Conservation (phyloP, 208 protist species). For the Herpetomonas tarakana region DNA sequence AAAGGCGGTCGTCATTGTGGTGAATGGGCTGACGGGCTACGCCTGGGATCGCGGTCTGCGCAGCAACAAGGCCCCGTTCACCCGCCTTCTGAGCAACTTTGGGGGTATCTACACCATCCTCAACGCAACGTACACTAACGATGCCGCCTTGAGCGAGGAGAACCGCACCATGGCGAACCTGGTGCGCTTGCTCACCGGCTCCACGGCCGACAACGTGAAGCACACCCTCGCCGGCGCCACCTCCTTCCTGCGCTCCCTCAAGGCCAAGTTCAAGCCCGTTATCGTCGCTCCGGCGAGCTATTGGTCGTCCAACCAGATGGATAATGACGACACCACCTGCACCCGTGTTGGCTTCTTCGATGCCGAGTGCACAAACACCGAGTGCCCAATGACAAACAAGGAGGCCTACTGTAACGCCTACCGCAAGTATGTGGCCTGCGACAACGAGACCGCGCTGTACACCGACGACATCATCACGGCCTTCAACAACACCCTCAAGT, state of each 20-base stretch:
- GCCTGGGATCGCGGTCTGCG: constrained; percentile 30
- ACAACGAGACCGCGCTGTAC: constrained; percentile 46
- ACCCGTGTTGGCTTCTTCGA: constrained; percentile 48
- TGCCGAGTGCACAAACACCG: constrained; percentile 41
- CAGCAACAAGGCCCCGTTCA: constrained; percentile 71
- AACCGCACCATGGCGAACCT: constrained; percentile 12
- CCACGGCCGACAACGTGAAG: constrained; percentile 1
- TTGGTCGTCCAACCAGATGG: constrained; percentile 28
- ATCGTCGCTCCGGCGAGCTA: constrained; percentile 48
- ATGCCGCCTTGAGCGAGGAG: background rate
- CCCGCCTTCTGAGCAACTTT: constrained; percentile 29
- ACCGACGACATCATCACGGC: constrained; percentile 34
- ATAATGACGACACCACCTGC: constrained; percentile 11
- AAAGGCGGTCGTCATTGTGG: constrained; percentile 52
- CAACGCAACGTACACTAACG: constrained; percentile 2
- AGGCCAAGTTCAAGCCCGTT: constrained; percentile 25
- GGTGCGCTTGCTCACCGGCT: constrained; percentile 60
- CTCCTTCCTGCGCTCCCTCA: constrained; percentile 49
- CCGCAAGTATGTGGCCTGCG: constrained; percentile 39
- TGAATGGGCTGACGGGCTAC: constrained; percentile 25
- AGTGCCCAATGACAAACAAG: constrained; percentile 20
- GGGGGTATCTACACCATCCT: constrained; percentile 35
- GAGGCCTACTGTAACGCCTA: constrained; percentile 42
- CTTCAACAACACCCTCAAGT: constrained; percentile 30
- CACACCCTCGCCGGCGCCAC: constrained; percentile 24